Evolutionary conservation across 129 eudicot genomes (phyloP).

Genomic region (Mikania micrantha): DNA sequence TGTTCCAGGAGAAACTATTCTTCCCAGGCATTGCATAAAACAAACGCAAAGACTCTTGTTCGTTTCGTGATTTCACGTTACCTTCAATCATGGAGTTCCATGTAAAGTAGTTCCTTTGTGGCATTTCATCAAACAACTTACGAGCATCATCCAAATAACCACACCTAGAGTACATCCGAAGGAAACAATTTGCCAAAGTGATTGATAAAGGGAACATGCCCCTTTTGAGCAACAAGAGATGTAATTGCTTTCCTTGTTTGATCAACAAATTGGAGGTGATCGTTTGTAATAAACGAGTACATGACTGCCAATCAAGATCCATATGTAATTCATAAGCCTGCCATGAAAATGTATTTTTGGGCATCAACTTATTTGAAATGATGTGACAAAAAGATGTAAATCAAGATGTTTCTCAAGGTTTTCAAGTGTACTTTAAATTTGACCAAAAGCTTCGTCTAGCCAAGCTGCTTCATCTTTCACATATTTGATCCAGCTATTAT

Average conservation of each 20-base stretch:
- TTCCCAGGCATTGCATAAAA: conserved; percentile 57
- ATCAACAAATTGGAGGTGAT: conserved; percentile 37
- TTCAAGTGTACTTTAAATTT: too few relatives aligned
- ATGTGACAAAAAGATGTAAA: too few relatives aligned
- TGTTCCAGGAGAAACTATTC: conserved; percentile 70
- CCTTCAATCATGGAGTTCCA: conserved; percentile 89
- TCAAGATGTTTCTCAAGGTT: too few relatives aligned
- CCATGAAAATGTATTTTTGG: too few relatives aligned
- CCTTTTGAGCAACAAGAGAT: conserved; percentile 66
- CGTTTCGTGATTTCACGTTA: conserved; percentile 38
- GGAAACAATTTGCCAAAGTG: conserved; percentile 55
- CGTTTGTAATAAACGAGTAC: conserved; percentile 55
- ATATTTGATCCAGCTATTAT: too few relatives aligned
- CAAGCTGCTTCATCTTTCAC: too few relatives aligned
- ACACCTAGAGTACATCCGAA: conserved; percentile 58
- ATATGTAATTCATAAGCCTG: too few relatives aligned
- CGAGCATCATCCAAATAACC: conserved; percentile 42
- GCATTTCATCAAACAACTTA: conserved; percentile 76
- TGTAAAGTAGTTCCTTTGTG: conserved; percentile 56
- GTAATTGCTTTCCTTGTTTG: conserved; percentile 59
- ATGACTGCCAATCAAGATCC: conserved; percentile 55
- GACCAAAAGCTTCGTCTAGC: too few relatives aligned
- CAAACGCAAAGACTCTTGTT: conserved; percentile 28
- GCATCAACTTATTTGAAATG: too few relatives aligned
- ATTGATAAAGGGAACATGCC: conserved; percentile 54